Base-by-base conservation (phyloP, 805 yeast species). In the Candida michaelii region DNA sequence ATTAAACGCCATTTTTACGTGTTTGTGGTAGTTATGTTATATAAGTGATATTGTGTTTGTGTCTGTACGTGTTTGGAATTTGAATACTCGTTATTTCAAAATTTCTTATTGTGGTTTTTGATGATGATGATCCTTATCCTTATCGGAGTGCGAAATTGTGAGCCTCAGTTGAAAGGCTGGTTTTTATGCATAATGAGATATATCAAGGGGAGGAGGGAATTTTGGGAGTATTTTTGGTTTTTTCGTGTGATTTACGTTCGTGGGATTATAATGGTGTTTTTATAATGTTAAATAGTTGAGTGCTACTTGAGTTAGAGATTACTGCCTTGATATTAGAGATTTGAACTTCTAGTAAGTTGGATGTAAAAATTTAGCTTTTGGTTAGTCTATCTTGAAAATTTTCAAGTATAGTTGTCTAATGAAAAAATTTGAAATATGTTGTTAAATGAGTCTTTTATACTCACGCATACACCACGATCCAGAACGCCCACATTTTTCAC, bases 1-100 rank as follows among this genome's bases (percentile, higher is more conserved):
- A 40, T 49, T 49, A 23, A 49, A 49, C 7, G 53, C 53, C 53
- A 49, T 49, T 10, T n/a, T 34, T 21, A 11, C 13, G 29, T 25
- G 29, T 25, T 7, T 18, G 14, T 23, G 21, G 3, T 5, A 9
- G n/a, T 16, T n/a, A 5, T 11, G 24, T 31, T 15, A n/a, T 30
- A 13, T 30, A 30, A 16, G 3, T 11, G 36, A 13, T 19, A 3
- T 4, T 19, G 5, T 21, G 14, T 10, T 19, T 33, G 17, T 33
- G 29, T 25, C 5, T 25, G 29, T 21, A 8, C 8, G 8, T 8
- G 23, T 21, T 21, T 6, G 23, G 8, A 21, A 6, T 8, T 21
- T 21, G 23, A 21, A n/a, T n/a, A 23, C 25, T 7, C 33, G 33
- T n/a, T 18, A 4, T 34, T 23, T 23, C 23, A 14, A 23, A 23